A percentile compares a stretch with the other conserved stretches of the same genome.
Conservation (phyloP, 768 basidiomycete genomes). For the Crepidotus variabilis region DNA sequence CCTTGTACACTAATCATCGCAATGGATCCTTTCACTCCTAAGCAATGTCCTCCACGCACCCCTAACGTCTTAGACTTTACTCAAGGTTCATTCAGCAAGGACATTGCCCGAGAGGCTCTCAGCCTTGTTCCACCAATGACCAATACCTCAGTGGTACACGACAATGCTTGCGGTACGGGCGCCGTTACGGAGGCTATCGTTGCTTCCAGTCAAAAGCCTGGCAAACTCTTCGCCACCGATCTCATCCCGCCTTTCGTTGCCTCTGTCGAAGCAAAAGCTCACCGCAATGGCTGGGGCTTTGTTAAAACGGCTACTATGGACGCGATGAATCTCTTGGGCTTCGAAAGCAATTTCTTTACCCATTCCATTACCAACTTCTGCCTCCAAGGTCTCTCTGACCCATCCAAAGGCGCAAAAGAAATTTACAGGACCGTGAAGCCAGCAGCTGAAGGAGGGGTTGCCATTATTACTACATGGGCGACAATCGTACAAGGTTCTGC, state of each 20-base stretch:
- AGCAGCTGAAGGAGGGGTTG: background rate
- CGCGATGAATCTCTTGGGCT: background rate
- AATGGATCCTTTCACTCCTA: constrained; percentile 9
- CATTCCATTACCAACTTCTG: background rate
- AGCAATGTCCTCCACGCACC: background rate
- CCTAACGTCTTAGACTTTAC: background rate
- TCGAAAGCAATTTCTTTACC: background rate
- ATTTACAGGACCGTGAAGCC: background rate
- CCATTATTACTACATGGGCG: background rate
- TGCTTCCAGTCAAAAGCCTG: background rate
- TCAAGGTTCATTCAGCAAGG: background rate
- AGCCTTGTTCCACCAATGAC: background rate
- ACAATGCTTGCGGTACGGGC: background rate
- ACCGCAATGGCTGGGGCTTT: background rate
- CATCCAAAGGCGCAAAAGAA: background rate
- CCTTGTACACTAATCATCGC: too few relatives aligned
- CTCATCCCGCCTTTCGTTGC: background rate
- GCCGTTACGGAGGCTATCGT: background rate
- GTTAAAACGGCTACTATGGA: background rate
- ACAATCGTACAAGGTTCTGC: background rate
- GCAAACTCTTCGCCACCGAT: background rate
- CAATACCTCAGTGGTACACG: background rate
- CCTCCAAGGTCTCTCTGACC: background rate
- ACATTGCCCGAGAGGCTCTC: constrained; percentile 14
- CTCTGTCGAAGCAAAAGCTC: background rate